Evolutionary conservation across 2,329 filamentous ascomycete genomes (phyloP).

Genomic region (Fusarium metavorans): DNA sequence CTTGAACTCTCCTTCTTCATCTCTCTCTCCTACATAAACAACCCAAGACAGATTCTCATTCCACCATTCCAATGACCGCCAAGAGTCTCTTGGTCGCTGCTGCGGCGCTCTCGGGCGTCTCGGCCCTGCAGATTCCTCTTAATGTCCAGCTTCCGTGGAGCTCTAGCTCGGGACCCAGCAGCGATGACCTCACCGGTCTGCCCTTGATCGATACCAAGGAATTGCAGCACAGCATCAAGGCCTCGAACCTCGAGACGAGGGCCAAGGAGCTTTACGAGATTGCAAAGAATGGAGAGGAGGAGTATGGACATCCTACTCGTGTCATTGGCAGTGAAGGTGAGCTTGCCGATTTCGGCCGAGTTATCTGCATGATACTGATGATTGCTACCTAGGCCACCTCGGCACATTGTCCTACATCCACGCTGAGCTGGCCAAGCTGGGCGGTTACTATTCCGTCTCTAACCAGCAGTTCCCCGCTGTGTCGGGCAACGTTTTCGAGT

Average conservation of each 20-base stretch:
- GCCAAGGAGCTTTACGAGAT: conserved; percentile 73
- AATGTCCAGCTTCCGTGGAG: conserved; percentile 36
- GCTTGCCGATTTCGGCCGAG: conserved; percentile 22
- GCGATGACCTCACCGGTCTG: conserved; percentile 42
- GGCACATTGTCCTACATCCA: conserved; percentile 74
- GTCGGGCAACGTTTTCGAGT: conserved; percentile 70
- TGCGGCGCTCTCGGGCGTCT: conserved; percentile 44
- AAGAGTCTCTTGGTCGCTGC: conserved; percentile 44
- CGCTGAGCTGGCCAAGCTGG: conserved; percentile 64
- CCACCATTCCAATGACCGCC: conserved; percentile 32
- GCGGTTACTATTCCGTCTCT: conserved; percentile 72
- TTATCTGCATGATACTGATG: conserved; percentile 21
- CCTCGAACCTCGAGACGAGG: conserved; percentile 67
- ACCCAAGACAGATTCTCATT: not conserved
- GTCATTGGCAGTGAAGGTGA: conserved; percentile 76
- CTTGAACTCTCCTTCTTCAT: conserved; percentile 29
- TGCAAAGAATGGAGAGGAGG: conserved; percentile 67
- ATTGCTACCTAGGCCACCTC: conserved; percentile 67
- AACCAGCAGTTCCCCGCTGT: conserved; percentile 74
- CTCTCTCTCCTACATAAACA: not conserved
- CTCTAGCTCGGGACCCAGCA: conserved; percentile 21
- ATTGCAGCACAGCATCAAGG: conserved; percentile 68
- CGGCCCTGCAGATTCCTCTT: conserved; percentile 43
- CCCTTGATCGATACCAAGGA: conserved; percentile 64
- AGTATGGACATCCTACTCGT: conserved; percentile 76